Percentiles rank a stretch among this genome's conserved stretches.
These are phyloP conservation scores for Thalia dealbata DNA, from an alignment of 176 grass and related monocot genomes.

Conservation along the genomic window DNA sequence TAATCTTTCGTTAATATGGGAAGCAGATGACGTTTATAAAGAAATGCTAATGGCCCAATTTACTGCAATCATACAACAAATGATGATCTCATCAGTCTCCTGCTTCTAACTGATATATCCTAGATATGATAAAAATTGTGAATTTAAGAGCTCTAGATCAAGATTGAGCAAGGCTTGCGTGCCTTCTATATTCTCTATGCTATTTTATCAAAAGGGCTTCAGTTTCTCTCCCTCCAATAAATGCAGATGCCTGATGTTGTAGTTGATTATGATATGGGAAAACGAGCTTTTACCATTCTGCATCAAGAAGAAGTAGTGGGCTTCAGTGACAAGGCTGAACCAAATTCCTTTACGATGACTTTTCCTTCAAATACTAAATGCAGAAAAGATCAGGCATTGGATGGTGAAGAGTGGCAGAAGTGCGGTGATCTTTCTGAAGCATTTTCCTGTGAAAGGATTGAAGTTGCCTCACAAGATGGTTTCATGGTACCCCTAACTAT, in stretches of 20 bases:
- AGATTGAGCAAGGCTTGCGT: not conserved
- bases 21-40: too few species aligned
- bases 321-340: slow-evolving; percentile 19
- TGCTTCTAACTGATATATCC: not conserved
- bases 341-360: slow-evolving; percentile 13
- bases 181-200: not conserved
- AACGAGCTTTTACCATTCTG: slow-evolving; percentile 49
- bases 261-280: slow-evolving; percentile 74
- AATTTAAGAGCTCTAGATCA: not conserved
- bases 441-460: slow-evolving; percentile 52
- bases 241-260: slow-evolving; percentile 79
- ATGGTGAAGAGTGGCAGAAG: slow-evolving; percentile 34
- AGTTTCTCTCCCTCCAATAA: slow-evolving; percentile 16
- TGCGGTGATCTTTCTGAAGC: slow-evolving; percentile 65
- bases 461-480: slow-evolving; percentile 68
- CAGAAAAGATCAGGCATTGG: slow-evolving; percentile 22
- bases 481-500: slow-evolving; percentile 57
- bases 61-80: not conserved
- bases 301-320: slow-evolving; percentile 70
- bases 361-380: slow-evolving; percentile 25
- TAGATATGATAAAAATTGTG: not conserved
- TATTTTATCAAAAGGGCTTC: not conserved
- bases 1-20: too few species aligned
- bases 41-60: not conserved
- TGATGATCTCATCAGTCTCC: not conserved